A percentile compares a stretch with the other conserved stretches of the same genome.
Evolutionary conservation across 148 eudicot genomes (phyloP).

Genomic region (Suaeda aralocaspica): DNA sequence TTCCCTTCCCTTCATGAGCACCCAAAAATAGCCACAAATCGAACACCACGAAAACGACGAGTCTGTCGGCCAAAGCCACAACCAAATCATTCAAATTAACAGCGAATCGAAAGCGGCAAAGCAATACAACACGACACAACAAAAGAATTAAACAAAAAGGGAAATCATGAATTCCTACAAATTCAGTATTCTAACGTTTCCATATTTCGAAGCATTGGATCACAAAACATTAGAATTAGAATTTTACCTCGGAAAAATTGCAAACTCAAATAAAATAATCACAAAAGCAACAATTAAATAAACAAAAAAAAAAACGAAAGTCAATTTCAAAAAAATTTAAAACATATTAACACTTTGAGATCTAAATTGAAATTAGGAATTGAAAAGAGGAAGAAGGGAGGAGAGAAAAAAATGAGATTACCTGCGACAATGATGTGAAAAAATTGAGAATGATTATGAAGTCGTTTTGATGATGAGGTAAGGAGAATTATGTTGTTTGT

Average conservation of each 20-base stretch:
- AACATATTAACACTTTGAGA: not conserved
- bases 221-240: slow-evolving; percentile 7
- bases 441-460: not conserved
- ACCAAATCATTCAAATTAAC: slow-evolving; percentile 19
- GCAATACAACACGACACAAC: not conserved
- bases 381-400: not conserved
- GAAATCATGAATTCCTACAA: not conserved
- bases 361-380: slow-evolving; percentile 9
- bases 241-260: slow-evolving; percentile 7
- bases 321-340: slow-evolving; percentile 1
- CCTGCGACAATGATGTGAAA: slow-evolving; percentile 16
- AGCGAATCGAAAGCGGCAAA: not conserved
- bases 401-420: not conserved
- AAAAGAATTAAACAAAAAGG: not conserved
- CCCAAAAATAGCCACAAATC: slow-evolving; percentile 25
- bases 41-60: slow-evolving; percentile 12
- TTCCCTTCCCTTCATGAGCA: slow-evolving; percentile 24
- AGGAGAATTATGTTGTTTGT: not conserved
- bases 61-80: slow-evolving; percentile 25
- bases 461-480: not conserved
- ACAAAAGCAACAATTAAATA: not conserved
- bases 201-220: slow-evolving; percentile 29
- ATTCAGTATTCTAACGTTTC: too few relatives aligned
- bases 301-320: not conserved
- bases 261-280: not conserved